Base-by-base conservation (phyloP, 768 basidiomycete genomes). In the Floccularia luteovirens region DNA sequence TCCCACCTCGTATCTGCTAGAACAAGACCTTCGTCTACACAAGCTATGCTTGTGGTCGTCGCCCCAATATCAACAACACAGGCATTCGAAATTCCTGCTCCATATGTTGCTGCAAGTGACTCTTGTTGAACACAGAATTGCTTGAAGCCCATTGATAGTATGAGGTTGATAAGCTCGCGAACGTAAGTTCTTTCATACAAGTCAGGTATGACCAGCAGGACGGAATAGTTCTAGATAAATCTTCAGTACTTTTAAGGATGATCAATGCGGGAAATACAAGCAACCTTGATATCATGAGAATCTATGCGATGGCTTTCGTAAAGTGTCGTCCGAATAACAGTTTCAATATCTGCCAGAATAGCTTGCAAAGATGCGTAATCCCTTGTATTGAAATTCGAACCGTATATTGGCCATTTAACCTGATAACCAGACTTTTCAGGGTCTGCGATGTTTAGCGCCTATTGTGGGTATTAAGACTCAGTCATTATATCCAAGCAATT, bases 51-150 rank as follows among this genome's bases (percentile, higher is more conserved):
- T 1, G 89, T 91, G 41, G 72, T 77, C 12, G 68, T 72, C 10
- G 94, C 87, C 2, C 96, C 96, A 37, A 98, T 82, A 57, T 99
- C 90, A 24, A 99, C 87, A 3, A 99, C 89, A 52, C 96, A 98
- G 8, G 93, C 96, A 51, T 81, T 86, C 0, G 90, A 90, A 38
- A 98, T 81, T 5, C 94, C 94, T 5, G 94, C 92, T 16, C 93
- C 93, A 55, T 93, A 97, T 0, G 90, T 90, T 3, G 93, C 91
- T 24, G 89, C 87, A 28, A 94, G 67, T 3, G 90, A 85, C 69
- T 96, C 93, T 25, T 97, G 96, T 58, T 94, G 90, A 3, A 85
- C 79, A 50, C 87, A 91, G 23, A 97, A 61, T 59, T 96, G 90
- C 55, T 88, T 90, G 71, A 99, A 99, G 0, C 89, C 90, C 72